Evolutionary conservation across 208 protist species (phyloP), one percentile per base, ranked within the genome.

Genomic region (Wallacemonas rigidus): DNA sequence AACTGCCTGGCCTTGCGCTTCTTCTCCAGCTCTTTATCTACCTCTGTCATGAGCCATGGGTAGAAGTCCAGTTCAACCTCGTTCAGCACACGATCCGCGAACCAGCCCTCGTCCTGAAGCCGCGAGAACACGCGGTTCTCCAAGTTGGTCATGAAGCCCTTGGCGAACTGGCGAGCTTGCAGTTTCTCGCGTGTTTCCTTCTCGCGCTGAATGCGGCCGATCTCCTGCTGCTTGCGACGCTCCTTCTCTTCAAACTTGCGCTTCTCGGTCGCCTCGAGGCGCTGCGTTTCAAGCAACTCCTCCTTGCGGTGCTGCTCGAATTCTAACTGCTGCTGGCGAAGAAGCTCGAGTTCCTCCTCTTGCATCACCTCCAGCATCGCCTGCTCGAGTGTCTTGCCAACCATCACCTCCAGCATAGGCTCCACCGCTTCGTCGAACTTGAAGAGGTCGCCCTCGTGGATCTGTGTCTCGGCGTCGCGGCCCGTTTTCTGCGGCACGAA

Each of bases 321-420:
- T 70, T 99, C 93, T 39, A 98, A 87, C 83, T 98, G 95, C 72
- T 98, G 97, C 73, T 91, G 81, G 14, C 95, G 87, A 53, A 99
- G 83, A 48, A 91, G 79, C 58, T 93, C 87, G 17, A 99, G 83
- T 81, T 99, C 98, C 73, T 99, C 97, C 87, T 99, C 98, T 86
- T 99, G 97, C 81, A 99, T 89, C 44, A 99, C 98, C 87, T 99
- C 98, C 57, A 99, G 86, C 85, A 99, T 94, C 35, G 94, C 89
- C 86, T 99, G 98, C 83, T 99, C 96, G 14, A 99, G 76, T 51
- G 96, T 98, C 89, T 99, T 99, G 62, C 97, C 97, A 6, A 99
- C 95, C 74, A 99, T 89, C 58, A 99, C 97, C 75, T 98, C 93
- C 3, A 99, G 83, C 39, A 99, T 99, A 0, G 98, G 97, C 57